A percentile compares a stretch with the other conserved stretches of the same genome.
These are phyloP conservation scores for Yamadazyma jaroonii DNA, from an alignment of 1,139 yeast genomes.

Conservation along the genomic window DNA sequence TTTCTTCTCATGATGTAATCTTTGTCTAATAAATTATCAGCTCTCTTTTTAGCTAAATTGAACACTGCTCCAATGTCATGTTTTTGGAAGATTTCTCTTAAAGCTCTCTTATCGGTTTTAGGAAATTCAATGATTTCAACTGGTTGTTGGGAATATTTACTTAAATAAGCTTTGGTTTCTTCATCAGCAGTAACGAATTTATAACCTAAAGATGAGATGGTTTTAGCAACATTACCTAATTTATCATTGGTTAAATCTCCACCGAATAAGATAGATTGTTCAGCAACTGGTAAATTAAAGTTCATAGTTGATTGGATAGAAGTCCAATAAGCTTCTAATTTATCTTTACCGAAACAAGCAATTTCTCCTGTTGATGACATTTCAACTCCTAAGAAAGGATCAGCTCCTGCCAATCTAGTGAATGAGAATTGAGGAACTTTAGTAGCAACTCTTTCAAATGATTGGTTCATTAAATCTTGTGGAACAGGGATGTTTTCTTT, in stretches of 20 bases:
- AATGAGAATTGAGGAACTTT: slow-evolving; percentile 98
- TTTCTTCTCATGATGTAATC: slow-evolving; percentile 98
- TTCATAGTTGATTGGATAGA: slow-evolving; percentile 96
- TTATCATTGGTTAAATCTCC: slow-evolving; percentile 79
- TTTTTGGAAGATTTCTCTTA: slow-evolving; percentile 88
- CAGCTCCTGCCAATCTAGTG: slow-evolving; percentile 98
- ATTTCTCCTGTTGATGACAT: slow-evolving; percentile 99
- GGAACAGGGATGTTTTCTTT: slow-evolving; percentile 71
- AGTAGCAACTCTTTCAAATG: slow-evolving; percentile 80
- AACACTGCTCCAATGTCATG: slow-evolving; percentile 83
- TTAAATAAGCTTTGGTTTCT: slow-evolving; percentile 68
- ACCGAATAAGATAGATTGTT: slow-evolving; percentile 85
- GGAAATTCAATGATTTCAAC: slow-evolving; percentile 83
- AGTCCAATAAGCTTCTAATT: slow-evolving; percentile 94
- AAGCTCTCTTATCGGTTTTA: slow-evolving; percentile 84
- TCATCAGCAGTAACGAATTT: slow-evolving; percentile 75
- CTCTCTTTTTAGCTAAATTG: slow-evolving; percentile 89
- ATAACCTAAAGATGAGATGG: slow-evolving; percentile 74
- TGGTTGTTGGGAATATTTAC: slow-evolving; percentile 42
- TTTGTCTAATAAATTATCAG: slow-evolving; percentile 77
- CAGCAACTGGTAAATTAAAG: slow-evolving; percentile 89
- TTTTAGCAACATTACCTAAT: slow-evolving; percentile 70
- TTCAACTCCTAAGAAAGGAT: slow-evolving; percentile 97
- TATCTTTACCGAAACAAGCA: slow-evolving; percentile 88
- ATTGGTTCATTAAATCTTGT: slow-evolving; percentile 60